phyloP scores from a whole-genome alignment of 805 yeast genomes.

The Candida sithepensis region DNA sequence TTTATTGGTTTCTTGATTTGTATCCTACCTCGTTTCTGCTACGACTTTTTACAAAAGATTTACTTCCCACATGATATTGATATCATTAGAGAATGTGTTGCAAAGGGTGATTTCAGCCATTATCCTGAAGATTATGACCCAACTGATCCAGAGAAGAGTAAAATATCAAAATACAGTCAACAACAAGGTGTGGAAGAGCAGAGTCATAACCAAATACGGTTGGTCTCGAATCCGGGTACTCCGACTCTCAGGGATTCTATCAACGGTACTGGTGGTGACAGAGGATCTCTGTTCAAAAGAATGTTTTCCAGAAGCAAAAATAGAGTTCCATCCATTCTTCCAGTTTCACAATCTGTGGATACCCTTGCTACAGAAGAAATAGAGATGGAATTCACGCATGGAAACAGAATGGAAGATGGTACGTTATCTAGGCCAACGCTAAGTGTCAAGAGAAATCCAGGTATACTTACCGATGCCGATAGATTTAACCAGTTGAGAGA shows the following conservation, averaged over 20 bases:
- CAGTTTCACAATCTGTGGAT: constrained; percentile 32
- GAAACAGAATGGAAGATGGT: constrained; percentile 20
- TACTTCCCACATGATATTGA: constrained; percentile 66
- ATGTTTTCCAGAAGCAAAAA: constrained; percentile 28
- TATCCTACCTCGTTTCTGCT: constrained; percentile 63
- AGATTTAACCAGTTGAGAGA: constrained; percentile 16
- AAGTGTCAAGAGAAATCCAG: constrained; percentile 22
- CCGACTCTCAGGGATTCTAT: constrained; percentile 31
- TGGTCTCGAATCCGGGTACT: constrained; percentile 5
- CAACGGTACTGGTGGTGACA: constrained; percentile 32
- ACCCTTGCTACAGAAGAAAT: constrained; percentile 48
- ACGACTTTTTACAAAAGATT: constrained; percentile 51
- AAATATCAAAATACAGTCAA: constrained; percentile 43
- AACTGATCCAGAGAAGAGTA: constrained; percentile 66
- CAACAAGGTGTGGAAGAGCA: constrained; percentile 29
- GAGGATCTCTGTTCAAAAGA: constrained; percentile 38
- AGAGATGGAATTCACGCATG: constrained; percentile 37
- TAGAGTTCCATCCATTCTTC: constrained; percentile 28
- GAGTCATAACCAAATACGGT: constrained; percentile 11
- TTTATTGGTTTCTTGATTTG: constrained; percentile 62
- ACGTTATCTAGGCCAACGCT: constrained; percentile 33
- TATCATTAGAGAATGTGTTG: constrained; percentile 67
- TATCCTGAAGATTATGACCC: constrained; percentile 74
- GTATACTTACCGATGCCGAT: constrained; percentile 20
- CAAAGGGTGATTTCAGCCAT: constrained; percentile 60